Percentiles rank a stretch among this genome's conserved stretches.
phyloP scores from a whole-genome alignment of 2,329 filamentous ascomycete genomes.

The Penicillium brasilianum region DNA sequence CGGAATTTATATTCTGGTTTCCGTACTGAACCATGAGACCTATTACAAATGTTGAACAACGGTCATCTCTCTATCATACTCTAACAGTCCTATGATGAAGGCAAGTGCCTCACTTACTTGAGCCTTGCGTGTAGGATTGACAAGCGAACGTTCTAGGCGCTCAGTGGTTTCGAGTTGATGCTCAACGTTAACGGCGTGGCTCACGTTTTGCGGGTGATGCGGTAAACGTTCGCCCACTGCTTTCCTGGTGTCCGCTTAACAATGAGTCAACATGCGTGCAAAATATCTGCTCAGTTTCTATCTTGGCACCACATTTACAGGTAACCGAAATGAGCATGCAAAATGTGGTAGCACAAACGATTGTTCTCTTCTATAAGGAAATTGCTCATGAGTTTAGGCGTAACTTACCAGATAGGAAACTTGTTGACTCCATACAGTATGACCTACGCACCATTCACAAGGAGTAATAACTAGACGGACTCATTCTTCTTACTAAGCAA shows the following conservation, averaged over 20 bases:
- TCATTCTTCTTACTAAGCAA: neutral
- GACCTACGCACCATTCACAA: neutral
- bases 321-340: neutral
- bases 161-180: neutral
- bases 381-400: neutral
- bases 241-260: neutral
- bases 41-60: neutral
- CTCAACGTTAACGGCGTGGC: neutral
- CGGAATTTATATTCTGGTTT: neutral
- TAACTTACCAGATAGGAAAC: neutral
- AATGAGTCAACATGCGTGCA: neutral
- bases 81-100: neutral
- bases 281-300: neutral
- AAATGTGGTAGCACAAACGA: neutral
- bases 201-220: neutral
- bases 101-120: neutral
- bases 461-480: neutral
- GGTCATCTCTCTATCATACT: neutral
- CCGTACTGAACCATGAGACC: neutral
- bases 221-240: neutral
- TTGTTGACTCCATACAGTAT: neutral
- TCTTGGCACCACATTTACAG: neutral
- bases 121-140: neutral
- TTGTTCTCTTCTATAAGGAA: neutral
- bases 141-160: neutral